Percentiles rank a stretch among this genome's conserved stretches.
phyloP scores from a whole-genome alignment of 2,329 filamentous ascomycete genomes.

The Trichoderma polysporum region DNA sequence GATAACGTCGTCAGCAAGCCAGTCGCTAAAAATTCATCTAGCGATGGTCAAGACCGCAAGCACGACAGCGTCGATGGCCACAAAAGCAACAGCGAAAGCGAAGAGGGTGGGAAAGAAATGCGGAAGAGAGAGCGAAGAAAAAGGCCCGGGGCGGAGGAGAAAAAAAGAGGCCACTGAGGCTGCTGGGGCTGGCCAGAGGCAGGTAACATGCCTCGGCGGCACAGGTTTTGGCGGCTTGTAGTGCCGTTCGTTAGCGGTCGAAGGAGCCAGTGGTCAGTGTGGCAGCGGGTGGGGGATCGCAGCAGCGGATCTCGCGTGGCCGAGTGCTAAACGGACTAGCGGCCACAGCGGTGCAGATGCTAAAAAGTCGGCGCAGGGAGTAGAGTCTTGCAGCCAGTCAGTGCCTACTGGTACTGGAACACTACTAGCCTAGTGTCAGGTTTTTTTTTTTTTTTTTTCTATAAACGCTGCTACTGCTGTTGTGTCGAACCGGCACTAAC shows the following conservation, averaged over 20 bases:
- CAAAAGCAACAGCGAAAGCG: not conserved
- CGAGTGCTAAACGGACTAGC: not conserved
- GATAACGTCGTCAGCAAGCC: not conserved
- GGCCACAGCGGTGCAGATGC: conserved; percentile 7
- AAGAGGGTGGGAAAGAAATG: not conserved
- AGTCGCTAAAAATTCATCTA: not conserved
- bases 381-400: not conserved
- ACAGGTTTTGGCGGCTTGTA: not conserved
- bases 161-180: conserved; percentile 9
- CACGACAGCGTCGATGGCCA: not conserved
- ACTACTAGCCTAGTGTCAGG: not conserved
- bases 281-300: conserved; percentile 18
- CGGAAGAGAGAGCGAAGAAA: conserved; percentile 1
- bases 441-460: not conserved
- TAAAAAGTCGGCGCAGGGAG: not conserved
- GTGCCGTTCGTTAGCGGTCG: conserved; percentile 7
- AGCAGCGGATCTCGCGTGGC: conserved; percentile 21
- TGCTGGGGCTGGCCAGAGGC: not conserved
- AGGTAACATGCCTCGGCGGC: conserved; percentile 1
- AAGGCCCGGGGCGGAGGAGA: not conserved
- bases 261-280: not conserved
- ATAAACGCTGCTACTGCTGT: not conserved
- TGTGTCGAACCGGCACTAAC: too few relatives aligned
- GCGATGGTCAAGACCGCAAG: not conserved
- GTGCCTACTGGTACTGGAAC: not conserved